Percentiles rank a stretch among this genome's conserved stretches.
Evolutionary conservation across 768 basidiomycete species (phyloP).

Genomic region (Russula vinacea): DNA sequence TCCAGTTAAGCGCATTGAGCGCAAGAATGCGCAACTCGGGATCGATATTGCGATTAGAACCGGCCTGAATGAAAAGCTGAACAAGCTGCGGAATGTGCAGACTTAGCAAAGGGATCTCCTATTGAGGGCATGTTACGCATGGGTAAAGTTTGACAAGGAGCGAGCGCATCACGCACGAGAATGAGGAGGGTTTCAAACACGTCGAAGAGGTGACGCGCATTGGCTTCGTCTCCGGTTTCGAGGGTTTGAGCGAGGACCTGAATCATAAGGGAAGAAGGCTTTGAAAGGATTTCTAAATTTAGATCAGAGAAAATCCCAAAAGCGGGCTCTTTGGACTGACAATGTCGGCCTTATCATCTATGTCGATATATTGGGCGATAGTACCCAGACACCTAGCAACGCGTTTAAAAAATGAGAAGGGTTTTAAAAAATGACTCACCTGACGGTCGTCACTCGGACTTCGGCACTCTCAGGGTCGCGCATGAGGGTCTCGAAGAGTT

Average conservation of each 20-base stretch:
- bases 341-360: conserved; percentile 82
- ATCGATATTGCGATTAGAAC: conserved; percentile 72
- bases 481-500: conserved; percentile 70
- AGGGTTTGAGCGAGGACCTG: conserved; percentile 83
- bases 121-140: conserved; percentile 26
- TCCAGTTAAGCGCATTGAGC: conserved; percentile 94
- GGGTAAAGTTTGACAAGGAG: neutral
- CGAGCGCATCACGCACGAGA: conserved; percentile 50
- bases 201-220: conserved; percentile 88
- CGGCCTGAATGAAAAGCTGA: conserved; percentile 81
- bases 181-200: conserved; percentile 95
- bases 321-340: conserved; percentile 45
- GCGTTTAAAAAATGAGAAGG: neutral
- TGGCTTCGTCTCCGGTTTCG: conserved; percentile 71
- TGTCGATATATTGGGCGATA: conserved; percentile 88
- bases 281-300: conserved; percentile 77
- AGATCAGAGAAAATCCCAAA: conserved; percentile 7
- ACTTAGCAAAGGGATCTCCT: conserved; percentile 93
- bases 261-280: conserved; percentile 78
- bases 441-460: conserved; percentile 85
- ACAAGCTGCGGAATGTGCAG: conserved; percentile 85
- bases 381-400: conserved; percentile 73
- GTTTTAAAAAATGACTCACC: conserved; percentile 43
- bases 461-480: conserved; percentile 82
- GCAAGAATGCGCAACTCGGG: conserved; percentile 82